phyloP scores from a whole-genome alignment of 345 rosid species.

The Leavenworthia alabamica region DNA sequence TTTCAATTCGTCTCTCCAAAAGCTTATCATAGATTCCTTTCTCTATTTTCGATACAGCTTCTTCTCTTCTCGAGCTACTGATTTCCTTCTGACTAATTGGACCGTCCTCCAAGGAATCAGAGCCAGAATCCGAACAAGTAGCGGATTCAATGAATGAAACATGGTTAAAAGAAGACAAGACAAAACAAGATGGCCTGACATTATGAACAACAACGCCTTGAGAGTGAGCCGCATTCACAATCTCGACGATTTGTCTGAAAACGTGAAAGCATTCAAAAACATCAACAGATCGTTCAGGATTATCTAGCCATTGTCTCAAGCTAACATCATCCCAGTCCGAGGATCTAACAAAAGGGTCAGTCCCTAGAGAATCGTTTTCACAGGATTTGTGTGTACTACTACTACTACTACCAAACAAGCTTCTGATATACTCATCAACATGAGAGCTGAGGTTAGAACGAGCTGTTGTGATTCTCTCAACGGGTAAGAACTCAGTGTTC shows the following conservation, averaged over 20 bases:
- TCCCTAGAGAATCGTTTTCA: slow-evolving; percentile 45
- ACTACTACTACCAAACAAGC: slow-evolving; percentile 47
- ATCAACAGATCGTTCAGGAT: slow-evolving; percentile 63
- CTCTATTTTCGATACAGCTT: slow-evolving; percentile 32
- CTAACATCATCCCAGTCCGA: slow-evolving; percentile 86
- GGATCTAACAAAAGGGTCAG: slow-evolving; percentile 46
- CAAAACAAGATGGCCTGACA: slow-evolving; percentile 91
- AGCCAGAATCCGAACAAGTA: slow-evolving; percentile 92
- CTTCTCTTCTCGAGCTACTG: slow-evolving; percentile 36
- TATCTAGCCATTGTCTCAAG: slow-evolving; percentile 94
- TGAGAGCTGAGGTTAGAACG: slow-evolving; percentile 39
- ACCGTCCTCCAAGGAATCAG: slow-evolving; percentile 79
- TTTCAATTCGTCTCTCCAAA: slow-evolving; percentile 29
- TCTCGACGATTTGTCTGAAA: slow-evolving; percentile 87
- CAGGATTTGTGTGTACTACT: slow-evolving; percentile 16
- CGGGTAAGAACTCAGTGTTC: slow-evolving; percentile 35
- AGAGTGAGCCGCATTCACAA: slow-evolving; percentile 78
- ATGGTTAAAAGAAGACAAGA: slow-evolving; percentile 83
- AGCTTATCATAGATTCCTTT: slow-evolving; percentile 38
- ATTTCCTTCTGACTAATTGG: slow-evolving; percentile 43
- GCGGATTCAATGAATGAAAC: slow-evolving; percentile 94
- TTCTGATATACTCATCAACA: slow-evolving; percentile 44
- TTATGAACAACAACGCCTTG: slow-evolving; percentile 87
- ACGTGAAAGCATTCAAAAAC: slow-evolving; percentile 80
- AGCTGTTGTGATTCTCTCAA: slow-evolving; percentile 27